Evolutionary conservation across 352 stramenopile species (phyloP), one percentile per base, ranked within the genome.

Genomic region (Phytophthora crassamura): DNA sequence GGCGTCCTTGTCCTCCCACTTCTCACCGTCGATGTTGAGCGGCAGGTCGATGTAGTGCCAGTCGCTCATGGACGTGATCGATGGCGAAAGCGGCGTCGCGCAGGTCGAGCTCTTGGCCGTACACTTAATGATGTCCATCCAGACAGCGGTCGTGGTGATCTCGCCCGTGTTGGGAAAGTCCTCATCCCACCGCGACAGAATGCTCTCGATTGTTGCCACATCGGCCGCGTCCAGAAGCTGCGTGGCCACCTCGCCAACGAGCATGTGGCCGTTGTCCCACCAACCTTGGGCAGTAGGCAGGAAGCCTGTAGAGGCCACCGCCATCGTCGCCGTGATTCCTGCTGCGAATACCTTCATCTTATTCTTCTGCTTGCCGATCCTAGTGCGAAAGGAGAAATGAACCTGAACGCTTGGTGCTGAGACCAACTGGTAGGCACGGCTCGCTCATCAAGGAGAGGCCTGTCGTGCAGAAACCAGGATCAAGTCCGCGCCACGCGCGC

Each of bases 11-110:
- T 67, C 73, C 15, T 68, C 54, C 65, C 65, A 73, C 53, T 65
- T 68, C 7, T 63, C 47, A 25, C 84, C 79, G 39, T 84, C 75
- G 34, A 84, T 78, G 61, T 84, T 73, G 42, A 83, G 59, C 12
- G 84, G 84, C 25, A 92, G 57, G 51, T 92, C 64, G 41, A 89
- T 75, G 66, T 89, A 92, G 69, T 92, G 84, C 84, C 84, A 92
- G 42, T 80, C 60, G 56, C 75, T 78, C 68, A 86, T 84, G 39
- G 65, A 63, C 18, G 72, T 72, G 59, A 86, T 59, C 7, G 84
- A 90, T 22, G 84, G 81, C 16, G 60, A 40, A 7, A 32, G 30
- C 28, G 57, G 54, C 20, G 80, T 78, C 52, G 59, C 38, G 53
- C 78, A 90, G 11, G 63, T 76, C 18, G 76, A 48, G 20, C 53